These are phyloP conservation scores for Conidiobolus incongruus DNA, from an alignment of 371 early-diverging fungal genomes.

Conservation along the genomic window DNA sequence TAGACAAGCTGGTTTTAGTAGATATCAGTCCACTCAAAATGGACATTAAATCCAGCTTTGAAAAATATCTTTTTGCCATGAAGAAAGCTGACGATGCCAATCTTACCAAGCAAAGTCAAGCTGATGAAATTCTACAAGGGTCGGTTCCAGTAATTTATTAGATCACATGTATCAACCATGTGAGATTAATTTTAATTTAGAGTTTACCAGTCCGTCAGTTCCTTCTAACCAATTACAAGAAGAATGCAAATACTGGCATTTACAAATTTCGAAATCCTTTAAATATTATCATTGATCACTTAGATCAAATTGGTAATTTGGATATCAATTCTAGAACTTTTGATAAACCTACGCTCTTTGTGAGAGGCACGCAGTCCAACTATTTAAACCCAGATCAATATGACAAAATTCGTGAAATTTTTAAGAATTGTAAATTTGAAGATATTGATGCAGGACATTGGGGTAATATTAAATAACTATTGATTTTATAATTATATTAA, in stretches of 20 bases:
- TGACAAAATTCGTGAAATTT: slow-evolving; percentile 23
- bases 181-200: too few relatives aligned
- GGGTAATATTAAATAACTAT: too few relatives aligned
- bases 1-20: slow-evolving; percentile 55
- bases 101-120: slow-evolving; percentile 33
- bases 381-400: slow-evolving; percentile 28
- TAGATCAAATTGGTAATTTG: slow-evolving; percentile 24
- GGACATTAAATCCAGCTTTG: slow-evolving; percentile 25
- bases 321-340: slow-evolving; percentile 10
- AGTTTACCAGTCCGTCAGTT: slow-evolving; percentile 73
- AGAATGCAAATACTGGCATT: slow-evolving; percentile 12
- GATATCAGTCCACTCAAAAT: slow-evolving; percentile 58
- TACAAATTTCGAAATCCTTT: slow-evolving; percentile 52
- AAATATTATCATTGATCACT: slow-evolving; percentile 24
- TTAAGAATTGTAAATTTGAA: slow-evolving; percentile 33
- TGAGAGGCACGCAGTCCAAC: slow-evolving; percentile 45
- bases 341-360: slow-evolving; percentile 44
- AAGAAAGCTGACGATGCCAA: slow-evolving; percentile 28
- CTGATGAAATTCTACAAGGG: slow-evolving; percentile 44
- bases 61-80: slow-evolving; percentile 35
- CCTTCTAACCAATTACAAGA: slow-evolving; percentile 68
- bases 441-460: slow-evolving; percentile 67
- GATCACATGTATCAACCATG: too few relatives aligned
- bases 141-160: not conserved
- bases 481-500: too few relatives aligned